Conservation (phyloP, 768 basidiomycete genomes). For the Boletus pseudo-olivaceus region DNA sequence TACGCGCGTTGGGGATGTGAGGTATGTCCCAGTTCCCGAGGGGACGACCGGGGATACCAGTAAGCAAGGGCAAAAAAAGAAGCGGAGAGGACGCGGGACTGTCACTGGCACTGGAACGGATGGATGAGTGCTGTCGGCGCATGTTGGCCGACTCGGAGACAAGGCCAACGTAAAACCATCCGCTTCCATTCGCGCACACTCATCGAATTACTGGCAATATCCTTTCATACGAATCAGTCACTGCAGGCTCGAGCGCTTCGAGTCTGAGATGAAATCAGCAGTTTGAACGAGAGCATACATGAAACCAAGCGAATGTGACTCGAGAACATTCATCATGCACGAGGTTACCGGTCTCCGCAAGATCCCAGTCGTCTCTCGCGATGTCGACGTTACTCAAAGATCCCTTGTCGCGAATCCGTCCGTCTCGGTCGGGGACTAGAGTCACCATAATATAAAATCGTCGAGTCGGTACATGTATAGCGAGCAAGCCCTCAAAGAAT, state of each 20-base stretch:
- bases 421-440: neutral
- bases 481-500: too few relatives aligned
- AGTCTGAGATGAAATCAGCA: neutral
- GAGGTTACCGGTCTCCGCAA: neutral
- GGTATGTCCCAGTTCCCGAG: slow-evolving; percentile 36
- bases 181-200: too few relatives aligned
- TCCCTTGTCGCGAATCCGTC: too few relatives aligned
- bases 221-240: too few relatives aligned
- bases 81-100: neutral
- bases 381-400: neutral
- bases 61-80: slow-evolving; percentile 1
- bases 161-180: neutral
- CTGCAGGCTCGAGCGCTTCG: neutral
- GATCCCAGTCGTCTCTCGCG: neutral
- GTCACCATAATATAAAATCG: too few relatives aligned
- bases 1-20: slow-evolving; percentile 29
- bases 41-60: neutral
- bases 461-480: too few relatives aligned
- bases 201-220: too few relatives aligned
- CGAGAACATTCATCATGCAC: neutral
- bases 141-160: too few relatives aligned
- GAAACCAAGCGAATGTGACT: neutral
- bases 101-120: neutral
- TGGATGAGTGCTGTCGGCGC: neutral
- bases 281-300: neutral